Base-by-base conservation (phyloP, 1,284 basidiomycete species). In the Ceratobasidium sp. region DNA sequence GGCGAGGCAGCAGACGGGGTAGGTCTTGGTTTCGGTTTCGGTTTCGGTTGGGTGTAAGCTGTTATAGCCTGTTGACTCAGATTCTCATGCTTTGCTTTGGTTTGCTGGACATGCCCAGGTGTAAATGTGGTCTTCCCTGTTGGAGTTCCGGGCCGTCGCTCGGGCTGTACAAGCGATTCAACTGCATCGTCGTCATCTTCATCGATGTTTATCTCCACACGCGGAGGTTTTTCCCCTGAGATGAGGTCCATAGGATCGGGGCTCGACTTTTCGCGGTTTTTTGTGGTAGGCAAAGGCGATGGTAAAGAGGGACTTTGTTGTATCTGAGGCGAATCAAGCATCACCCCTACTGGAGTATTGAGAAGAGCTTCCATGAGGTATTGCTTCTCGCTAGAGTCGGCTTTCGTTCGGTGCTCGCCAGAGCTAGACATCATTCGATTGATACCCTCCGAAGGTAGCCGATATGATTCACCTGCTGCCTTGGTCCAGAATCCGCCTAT, bases 221-320 rank as follows among this genome's bases (percentile, higher is more conserved):
- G 32, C 9, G 55, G 12, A 21, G 26, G 61, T 10, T 26, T 41
- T 3, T 48, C 12, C 36, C n/a, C 32, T 12, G 12, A 5, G n/a
- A 65, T 53, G 6, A 65, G 4, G 62, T 65, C 32, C n/a, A 65
- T 36, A 23, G 62, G 62, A 30, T 65, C 62, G 30, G 62, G 41
- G 32, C 62, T 65, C 48, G 62, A 65, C 36, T 12, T 48, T 10
- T 28, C 18, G 14, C 34, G 48, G 26, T 28, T 21, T 12, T 23
- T 36, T n/a, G 45, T 46, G 52, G 9, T n/a, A 32, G 52, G 5
- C 52, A 16, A 18, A 30, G 52, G 16, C 32, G n/a, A n/a, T n/a
- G n/a, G n/a, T n/a, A n/a, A n/a, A n/a, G n/a, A n/a, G 26, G 16
- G 26, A 30, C 52, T 14, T 26, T 30, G 12, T 55, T 39, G 36